Base-by-base conservation (phyloP, 2,329 filamentous ascomycete species). In the Xylaria sp. region DNA sequence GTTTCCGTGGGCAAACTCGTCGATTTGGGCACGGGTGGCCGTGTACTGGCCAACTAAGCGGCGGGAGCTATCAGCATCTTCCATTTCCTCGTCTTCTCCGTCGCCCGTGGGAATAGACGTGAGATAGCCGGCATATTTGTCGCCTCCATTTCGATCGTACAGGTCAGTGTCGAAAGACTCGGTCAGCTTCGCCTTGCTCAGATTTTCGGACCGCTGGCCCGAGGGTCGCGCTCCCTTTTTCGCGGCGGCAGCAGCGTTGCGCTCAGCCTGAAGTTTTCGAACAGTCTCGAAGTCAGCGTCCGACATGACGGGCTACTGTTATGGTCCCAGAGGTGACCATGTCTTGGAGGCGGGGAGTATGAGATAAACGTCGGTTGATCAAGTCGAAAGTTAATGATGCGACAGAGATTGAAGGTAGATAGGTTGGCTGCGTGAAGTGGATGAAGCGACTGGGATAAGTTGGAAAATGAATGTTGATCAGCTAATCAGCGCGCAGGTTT, bases 1-100 rank as follows among this genome's bases (percentile, higher is more conserved):
- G 69, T 86, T 85, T 62, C 94, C 94, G 61, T 88, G 89, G 27
- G 95, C 90, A 81, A 97, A 97, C 81, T 99, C 96, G 77, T 97
- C 93, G 77, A 99, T 94, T 81, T 97, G 93, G 57, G 92, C 90
- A 73, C 89, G 91, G 44, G 94, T 95, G 29, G 96, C 96, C 39
- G 96, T 99, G 81, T 99, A 99, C 80, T 98, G 96, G 70, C 94
- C 95, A 38, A 97, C 91, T 67, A 99, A 85, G 67, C 93, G 89
- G 75, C 91, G 88, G 73, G 92, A 89, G 73, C 84, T 89, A 78
- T 92, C 91, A 63, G 82, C 89, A 79, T 90, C 92, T 56, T 87
- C 87, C 87, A 93, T 93, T 66, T 92, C 90, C 75, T 91, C 90
- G 71, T 94, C 92, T 75, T 93, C 92, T 61, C 90, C 91, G 76